Conservation (phyloP, 495 filamentous ascomycete species). For the Chaetomium tenue region DNA sequence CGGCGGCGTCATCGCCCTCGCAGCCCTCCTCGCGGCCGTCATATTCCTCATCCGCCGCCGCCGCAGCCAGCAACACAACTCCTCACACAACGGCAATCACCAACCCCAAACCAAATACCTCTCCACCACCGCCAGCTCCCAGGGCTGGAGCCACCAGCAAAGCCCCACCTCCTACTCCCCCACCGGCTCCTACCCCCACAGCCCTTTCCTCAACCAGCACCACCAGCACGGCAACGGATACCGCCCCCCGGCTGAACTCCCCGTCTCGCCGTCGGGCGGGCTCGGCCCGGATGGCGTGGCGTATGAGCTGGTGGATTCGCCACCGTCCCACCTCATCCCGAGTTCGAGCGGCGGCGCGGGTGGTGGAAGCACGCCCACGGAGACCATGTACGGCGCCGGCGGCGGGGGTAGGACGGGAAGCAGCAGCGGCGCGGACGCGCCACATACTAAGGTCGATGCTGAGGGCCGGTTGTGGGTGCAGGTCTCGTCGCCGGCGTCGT, state of each 20-base stretch:
- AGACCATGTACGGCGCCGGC: background rate
- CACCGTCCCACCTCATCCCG: background rate
- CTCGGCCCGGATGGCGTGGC: slow-evolving; percentile 20
- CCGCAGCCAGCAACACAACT: background rate
- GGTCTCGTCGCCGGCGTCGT: slow-evolving; percentile 12
- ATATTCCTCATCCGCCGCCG: slow-evolving; percentile 22
- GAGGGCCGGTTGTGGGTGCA: slow-evolving; percentile 34
- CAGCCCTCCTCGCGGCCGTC: slow-evolving; percentile 15
- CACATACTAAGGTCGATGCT: slow-evolving; percentile 25
- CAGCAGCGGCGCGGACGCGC: background rate
- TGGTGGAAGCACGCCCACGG: background rate
- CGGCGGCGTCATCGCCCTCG: slow-evolving; percentile 18
- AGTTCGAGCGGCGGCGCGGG: background rate
- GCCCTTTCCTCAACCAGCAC: slow-evolving; percentile 10
- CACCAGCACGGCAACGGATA: slow-evolving; percentile 3
- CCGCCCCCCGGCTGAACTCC: slow-evolving; percentile 1
- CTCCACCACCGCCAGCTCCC: background rate
- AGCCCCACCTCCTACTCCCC: slow-evolving; percentile 8
- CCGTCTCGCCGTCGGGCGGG: slow-evolving; percentile 1
- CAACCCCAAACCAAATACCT: background rate
- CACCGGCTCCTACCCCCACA: slow-evolving; percentile 8
- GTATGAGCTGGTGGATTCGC: slow-evolving; percentile 18
- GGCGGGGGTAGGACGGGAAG: too few relatives aligned
- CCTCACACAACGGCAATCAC: background rate
- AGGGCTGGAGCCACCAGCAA: background rate